phyloP scores from a whole-genome alignment of 768 basidiomycete genomes.

The Lyophyllum shimeji region DNA sequence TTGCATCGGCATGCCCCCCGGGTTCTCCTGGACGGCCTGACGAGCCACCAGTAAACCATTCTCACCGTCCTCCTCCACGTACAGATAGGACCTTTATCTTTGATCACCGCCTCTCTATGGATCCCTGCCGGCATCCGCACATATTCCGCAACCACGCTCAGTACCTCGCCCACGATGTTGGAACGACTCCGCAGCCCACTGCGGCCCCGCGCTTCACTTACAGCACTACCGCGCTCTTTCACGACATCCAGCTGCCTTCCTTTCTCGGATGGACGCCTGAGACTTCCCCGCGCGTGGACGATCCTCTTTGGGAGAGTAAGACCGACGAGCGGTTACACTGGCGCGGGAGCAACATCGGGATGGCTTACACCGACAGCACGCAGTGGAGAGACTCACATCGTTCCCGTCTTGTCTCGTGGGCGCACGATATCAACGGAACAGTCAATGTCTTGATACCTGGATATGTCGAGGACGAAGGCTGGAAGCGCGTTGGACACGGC shows the following conservation, averaged over 20 bases:
- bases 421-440: conserved; percentile 33
- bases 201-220: conserved; percentile 45
- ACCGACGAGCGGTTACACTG: conserved; percentile 56
- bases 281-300: conserved; percentile 33
- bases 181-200: conserved; percentile 33
- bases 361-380: conserved; percentile 30
- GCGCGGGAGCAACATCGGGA: conserved; percentile 74
- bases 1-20: conserved; percentile 29
- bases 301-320: conserved; percentile 64
- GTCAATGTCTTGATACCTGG: conserved; percentile 32
- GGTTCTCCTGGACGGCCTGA: conserved; percentile 26
- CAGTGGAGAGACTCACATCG: conserved; percentile 51
- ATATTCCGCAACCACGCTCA: conserved; percentile 41
- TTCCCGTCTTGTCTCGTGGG: conserved; percentile 36
- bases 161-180: conserved; percentile 38
- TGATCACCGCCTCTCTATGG: conserved; percentile 41
- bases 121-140: conserved; percentile 40
- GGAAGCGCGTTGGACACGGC: conserved; percentile 32
- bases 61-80: conserved; percentile 18
- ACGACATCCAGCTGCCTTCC: conserved; percentile 45
- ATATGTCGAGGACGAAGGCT: conserved; percentile 12
- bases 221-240: conserved; percentile 27
- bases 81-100: conserved; percentile 39
- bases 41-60: conserved; percentile 23
- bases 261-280: conserved; percentile 40